A percentile compares a stretch with the other conserved stretches of the same genome.
Conservation (phyloP, 2,329 filamentous ascomycete genomes). For the Calonectria hawksworthii region DNA sequence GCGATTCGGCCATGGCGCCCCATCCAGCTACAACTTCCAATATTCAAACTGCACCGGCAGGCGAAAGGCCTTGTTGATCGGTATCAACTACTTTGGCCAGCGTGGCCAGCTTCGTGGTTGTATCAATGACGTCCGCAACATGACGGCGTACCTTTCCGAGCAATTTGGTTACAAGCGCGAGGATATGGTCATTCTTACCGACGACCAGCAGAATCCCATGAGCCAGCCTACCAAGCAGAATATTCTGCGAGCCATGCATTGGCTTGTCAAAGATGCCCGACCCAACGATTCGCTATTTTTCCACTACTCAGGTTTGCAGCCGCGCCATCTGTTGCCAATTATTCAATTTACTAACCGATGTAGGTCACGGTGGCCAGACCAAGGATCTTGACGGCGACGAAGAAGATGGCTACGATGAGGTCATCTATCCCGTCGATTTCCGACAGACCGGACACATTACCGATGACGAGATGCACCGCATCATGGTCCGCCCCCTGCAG, state of each 20-base stretch:
- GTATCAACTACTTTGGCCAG: slow-evolving; percentile 97
- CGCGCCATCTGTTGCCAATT: neutral
- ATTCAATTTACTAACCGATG: slow-evolving; percentile 28
- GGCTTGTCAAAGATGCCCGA: slow-evolving; percentile 93
- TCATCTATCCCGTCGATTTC: slow-evolving; percentile 88
- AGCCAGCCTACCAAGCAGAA: slow-evolving; percentile 97
- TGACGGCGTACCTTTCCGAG: slow-evolving; percentile 91
- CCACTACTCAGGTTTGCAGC: slow-evolving; percentile 86
- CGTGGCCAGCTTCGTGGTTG: slow-evolving; percentile 91
- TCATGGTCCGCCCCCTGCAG: slow-evolving; percentile 73
- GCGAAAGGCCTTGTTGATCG: slow-evolving; percentile 90
- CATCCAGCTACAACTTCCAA: slow-evolving; percentile 84
- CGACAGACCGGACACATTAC: slow-evolving; percentile 84
- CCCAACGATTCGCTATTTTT: slow-evolving; percentile 97
- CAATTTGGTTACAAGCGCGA: slow-evolving; percentile 94
- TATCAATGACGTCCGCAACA: slow-evolving; percentile 98
- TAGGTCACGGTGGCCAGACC: slow-evolving; percentile 85
- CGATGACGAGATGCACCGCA: slow-evolving; percentile 85
- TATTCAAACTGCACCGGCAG: slow-evolving; percentile 93
- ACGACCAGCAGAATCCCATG: slow-evolving; percentile 98
- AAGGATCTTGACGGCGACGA: slow-evolving; percentile 85
- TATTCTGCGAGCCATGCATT: slow-evolving; percentile 96
- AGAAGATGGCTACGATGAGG: slow-evolving; percentile 85
- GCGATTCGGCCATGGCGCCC: slow-evolving; percentile 84
- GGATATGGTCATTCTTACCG: slow-evolving; percentile 96